Evolutionary conservation across 1,139 yeast genomes (phyloP).

Genomic region (Yarrowia galli): DNA sequence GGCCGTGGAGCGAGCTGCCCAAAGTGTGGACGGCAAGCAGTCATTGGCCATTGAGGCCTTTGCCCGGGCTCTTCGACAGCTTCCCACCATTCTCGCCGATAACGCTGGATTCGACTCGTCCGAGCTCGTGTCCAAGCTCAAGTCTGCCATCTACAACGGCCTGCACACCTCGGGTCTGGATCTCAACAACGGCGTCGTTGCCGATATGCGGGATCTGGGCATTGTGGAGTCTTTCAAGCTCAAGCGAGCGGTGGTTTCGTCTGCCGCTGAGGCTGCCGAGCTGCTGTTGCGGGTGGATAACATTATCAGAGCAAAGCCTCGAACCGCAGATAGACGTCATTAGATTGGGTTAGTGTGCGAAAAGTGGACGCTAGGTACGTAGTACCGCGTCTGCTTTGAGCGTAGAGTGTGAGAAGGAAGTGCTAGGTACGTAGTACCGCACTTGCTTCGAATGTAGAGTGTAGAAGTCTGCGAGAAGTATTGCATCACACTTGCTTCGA

Average conservation of each 20-base stretch:
- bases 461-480: too few relatives aligned
- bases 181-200: slow-evolving; percentile 79
- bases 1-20: slow-evolving; percentile 95
- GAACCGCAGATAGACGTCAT: slow-evolving; percentile 82
- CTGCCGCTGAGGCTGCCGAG: slow-evolving; percentile 98
- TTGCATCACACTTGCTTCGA: not conserved
- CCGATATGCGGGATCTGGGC: slow-evolving; percentile 94
- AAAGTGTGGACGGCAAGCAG: slow-evolving; percentile 91
- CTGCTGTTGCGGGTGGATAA: slow-evolving; percentile 93
- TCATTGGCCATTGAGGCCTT: slow-evolving; percentile 94
- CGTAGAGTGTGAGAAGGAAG: not conserved
- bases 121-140: slow-evolving; percentile 86
- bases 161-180: slow-evolving; percentile 91
- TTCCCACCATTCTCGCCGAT: slow-evolving; percentile 94
- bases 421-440: not conserved
- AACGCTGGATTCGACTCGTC: slow-evolving; percentile 97
- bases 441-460: too few relatives aligned
- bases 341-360: not conserved
- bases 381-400: not conserved
- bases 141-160: slow-evolving; percentile 93
- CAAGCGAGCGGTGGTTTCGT: slow-evolving; percentile 92
- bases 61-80: slow-evolving; percentile 91
- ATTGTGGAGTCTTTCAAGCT: slow-evolving; percentile 90
- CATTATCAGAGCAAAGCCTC: slow-evolving; percentile 94
- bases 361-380: not conserved